Conservation (phyloP, 1,139 yeast species). For the Lodderomyces metapsilosis region DNA sequence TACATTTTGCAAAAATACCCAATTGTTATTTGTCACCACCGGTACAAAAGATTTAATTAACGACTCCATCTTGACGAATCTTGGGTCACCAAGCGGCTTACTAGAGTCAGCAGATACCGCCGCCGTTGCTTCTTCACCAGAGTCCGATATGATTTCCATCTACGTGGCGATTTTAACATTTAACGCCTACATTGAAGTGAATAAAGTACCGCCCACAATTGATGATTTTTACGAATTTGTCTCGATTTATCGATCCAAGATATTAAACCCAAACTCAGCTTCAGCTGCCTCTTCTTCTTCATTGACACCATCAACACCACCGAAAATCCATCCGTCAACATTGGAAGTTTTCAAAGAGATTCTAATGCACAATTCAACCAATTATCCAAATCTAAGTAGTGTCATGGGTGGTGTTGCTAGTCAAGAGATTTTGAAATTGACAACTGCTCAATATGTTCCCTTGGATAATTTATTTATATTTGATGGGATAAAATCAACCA, state of each 20-base stretch:
- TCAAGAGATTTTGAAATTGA: conserved; percentile 66
- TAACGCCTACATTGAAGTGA: conserved; percentile 21
- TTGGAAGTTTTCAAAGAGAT: conserved; percentile 26
- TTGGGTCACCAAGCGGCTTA: conserved; percentile 11
- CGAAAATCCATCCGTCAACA: conserved; percentile 7
- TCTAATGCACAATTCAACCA: conserved; percentile 27
- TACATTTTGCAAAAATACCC: conserved; percentile 60
- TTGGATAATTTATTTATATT: conserved; percentile 63
- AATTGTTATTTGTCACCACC: conserved; percentile 33
- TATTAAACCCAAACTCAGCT: conserved; percentile 20
- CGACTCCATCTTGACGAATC: conserved; percentile 16
- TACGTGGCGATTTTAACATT: conserved; percentile 38
- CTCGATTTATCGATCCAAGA: conserved; percentile 15
- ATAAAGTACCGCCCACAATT: conserved; percentile 18
- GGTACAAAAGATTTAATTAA: conserved; percentile 28
- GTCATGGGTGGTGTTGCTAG: conserved; percentile 78
- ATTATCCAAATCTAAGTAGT: conserved; percentile 34
- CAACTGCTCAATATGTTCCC: conserved; percentile 75
- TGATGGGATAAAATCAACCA: conserved; percentile 61
- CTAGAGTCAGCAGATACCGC: background rate
- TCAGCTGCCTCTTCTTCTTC: too few species aligned
- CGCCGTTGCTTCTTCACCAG: too few species aligned
- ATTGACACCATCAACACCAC: conserved; percentile 15
- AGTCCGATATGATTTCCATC: conserved; percentile 25
- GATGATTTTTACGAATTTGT: conserved; percentile 23